Base-by-base conservation (phyloP, 306 rosid species). In the Elaeagnus macrophylla region DNA sequence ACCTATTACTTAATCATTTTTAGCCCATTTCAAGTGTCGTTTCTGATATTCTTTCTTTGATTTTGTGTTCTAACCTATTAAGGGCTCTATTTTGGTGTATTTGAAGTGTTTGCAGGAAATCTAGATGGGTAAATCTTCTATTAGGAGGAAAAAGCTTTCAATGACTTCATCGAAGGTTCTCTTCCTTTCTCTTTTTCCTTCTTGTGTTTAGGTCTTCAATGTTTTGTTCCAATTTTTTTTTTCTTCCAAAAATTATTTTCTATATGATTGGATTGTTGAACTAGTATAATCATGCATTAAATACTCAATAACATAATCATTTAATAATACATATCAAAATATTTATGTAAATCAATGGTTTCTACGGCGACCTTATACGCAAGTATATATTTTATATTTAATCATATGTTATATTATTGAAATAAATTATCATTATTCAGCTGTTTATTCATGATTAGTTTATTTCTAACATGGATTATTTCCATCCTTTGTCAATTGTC, bases 91-190 rank as follows among this genome's bases (percentile, higher is more conserved):
- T 53, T n/a, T n/a, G 57, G 64, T 62, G 36, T 39, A 54, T 36
- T 38, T 56, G 58, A 70, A 36, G 60, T 77, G 68, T 50, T 80
- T 70, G 78, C 94, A 72, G 94, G 75, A 17, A 32, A 41, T 15
- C 61, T 65, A 16, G 71, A 91, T 91, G 97, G 93, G 83, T 57
- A 84, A 84, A 75, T 79, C 95, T 55, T 56, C 79, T 72, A 80
- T 93, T 51, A 77, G 45, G 20, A 80, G 73, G 56, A 84, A 49
- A 71, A 81, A 80, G 51, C 84, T 78, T 56, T 73, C 88, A 50
- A 86, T 76, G 78, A 54, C 54, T 46, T 75, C 84, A 38, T 72
- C 80, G 5, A 70, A 90, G 97, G 95, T 91, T 39, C 25, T 49
- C 56, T 14, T 37, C 39, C 15, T 39, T 17, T 20, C 13, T 38